Percentiles rank a stretch among this genome's conserved stretches.
phyloP scores from a whole-genome alignment of 495 filamentous ascomycete genomes.

The Ramalina peruviana region DNA sequence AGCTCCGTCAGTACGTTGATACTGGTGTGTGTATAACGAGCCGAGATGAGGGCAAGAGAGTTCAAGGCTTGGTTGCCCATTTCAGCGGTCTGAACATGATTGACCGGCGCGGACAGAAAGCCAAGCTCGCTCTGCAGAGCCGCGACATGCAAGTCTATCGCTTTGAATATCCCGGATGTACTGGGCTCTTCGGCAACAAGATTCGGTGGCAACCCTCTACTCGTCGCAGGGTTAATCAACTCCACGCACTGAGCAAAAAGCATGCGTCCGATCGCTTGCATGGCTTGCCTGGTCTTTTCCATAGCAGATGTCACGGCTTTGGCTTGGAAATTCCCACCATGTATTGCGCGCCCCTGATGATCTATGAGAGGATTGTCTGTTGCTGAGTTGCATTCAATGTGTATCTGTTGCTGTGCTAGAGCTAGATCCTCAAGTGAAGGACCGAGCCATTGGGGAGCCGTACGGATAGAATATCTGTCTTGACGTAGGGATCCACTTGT shows the following conservation, averaged over 20 bases:
- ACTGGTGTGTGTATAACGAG: slow-evolving; percentile 43
- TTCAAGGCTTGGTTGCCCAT: slow-evolving; percentile 47
- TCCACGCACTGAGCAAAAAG: slow-evolving; percentile 44
- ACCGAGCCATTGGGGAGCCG: slow-evolving; percentile 50
- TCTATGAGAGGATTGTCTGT: slow-evolving; percentile 52
- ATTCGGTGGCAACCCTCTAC: slow-evolving; percentile 43
- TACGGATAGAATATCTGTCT: slow-evolving; percentile 48
- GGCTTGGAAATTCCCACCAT: slow-evolving; percentile 53
- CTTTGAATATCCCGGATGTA: slow-evolving; percentile 41
- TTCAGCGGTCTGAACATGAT: slow-evolving; percentile 44
- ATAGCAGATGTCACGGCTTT: slow-evolving; percentile 41
- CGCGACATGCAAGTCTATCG: slow-evolving; percentile 46
- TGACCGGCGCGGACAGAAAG: slow-evolving; percentile 41
- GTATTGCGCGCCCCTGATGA: slow-evolving; percentile 16
- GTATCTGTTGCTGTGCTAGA: slow-evolving; percentile 37
- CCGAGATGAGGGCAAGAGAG: slow-evolving; percentile 43
- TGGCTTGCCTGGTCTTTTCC: slow-evolving; percentile 38
- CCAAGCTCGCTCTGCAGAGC: slow-evolving; percentile 43
- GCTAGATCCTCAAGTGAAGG: slow-evolving; percentile 46
- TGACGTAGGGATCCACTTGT: slow-evolving; percentile 29
- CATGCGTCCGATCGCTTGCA: slow-evolving; percentile 43
- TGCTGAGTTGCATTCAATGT: slow-evolving; percentile 44
- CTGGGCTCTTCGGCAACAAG: slow-evolving; percentile 41
- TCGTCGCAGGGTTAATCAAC: slow-evolving; percentile 39
- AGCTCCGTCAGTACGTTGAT: slow-evolving; percentile 40